These are phyloP conservation scores for Fimicolochytrium jonesii DNA, from an alignment of 192 early-diverging fungal species.

Conservation along the genomic window DNA sequence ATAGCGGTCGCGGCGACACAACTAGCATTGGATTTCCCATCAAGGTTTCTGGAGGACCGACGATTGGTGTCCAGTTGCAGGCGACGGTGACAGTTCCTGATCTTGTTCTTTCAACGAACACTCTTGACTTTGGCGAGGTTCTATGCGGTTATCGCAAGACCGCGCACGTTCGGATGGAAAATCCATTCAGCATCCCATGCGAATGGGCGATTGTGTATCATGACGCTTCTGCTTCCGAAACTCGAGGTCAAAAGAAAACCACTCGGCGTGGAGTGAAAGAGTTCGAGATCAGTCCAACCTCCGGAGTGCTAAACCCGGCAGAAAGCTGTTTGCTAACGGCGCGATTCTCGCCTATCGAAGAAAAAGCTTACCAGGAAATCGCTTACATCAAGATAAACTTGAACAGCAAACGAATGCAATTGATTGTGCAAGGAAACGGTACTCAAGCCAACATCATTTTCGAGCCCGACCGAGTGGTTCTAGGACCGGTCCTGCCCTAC, in stretches of 20 bases:
- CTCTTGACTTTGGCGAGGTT: conserved; percentile 53
- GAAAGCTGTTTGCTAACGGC: conserved; percentile 38
- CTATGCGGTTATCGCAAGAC: conserved; percentile 48
- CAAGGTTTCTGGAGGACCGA: conserved; percentile 47
- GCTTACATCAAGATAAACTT: conserved; percentile 45
- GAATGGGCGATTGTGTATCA: conserved; percentile 42
- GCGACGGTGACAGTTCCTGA: conserved; percentile 50
- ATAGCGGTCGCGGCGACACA: conserved; percentile 14
- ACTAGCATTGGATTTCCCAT: conserved; percentile 40
- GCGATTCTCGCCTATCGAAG: conserved; percentile 43
- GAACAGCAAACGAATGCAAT: conserved; percentile 33
- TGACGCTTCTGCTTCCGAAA: neutral
- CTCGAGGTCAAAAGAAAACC: conserved; percentile 28
- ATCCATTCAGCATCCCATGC: conserved; percentile 43
- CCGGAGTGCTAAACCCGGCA: conserved; percentile 40
- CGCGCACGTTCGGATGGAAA: conserved; percentile 37
- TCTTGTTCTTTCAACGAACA: conserved; percentile 31
- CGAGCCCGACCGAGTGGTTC: conserved; percentile 39
- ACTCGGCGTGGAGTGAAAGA: conserved; percentile 23
- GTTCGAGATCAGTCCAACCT: conserved; percentile 44
- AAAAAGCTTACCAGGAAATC: conserved; percentile 41
- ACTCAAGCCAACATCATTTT: conserved; percentile 38
- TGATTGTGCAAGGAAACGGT: conserved; percentile 43
- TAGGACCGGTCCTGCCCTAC: conserved; percentile 51
- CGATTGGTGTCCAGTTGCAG: conserved; percentile 33